A percentile compares a stretch with the other conserved stretches of the same genome.
phyloP scores from a whole-genome alignment of 2,329 filamentous ascomycete genomes.

The Beauveria scarabaeidicola region DNA sequence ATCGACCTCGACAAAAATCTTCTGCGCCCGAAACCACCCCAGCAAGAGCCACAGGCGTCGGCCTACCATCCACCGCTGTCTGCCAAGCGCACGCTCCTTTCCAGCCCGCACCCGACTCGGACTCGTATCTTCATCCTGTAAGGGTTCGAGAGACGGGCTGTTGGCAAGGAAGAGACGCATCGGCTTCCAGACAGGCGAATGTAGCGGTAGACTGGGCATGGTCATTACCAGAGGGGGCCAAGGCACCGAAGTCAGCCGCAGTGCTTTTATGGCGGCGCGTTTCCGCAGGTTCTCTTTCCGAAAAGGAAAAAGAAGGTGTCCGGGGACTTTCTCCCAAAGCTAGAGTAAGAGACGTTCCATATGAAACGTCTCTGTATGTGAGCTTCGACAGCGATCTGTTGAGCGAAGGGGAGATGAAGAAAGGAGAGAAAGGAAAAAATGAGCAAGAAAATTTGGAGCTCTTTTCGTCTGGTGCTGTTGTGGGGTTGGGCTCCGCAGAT shows the following conservation, averaged over 20 bases:
- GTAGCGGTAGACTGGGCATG: conserved; percentile 36
- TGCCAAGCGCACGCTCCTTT: conserved; percentile 21
- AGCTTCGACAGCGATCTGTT: conserved; percentile 99
- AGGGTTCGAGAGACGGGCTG: conserved; percentile 33
- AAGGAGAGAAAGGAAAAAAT: conserved; percentile 19
- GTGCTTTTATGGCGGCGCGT: conserved; percentile 99
- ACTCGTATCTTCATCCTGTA: conserved; percentile 86
- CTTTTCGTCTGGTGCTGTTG: neutral
- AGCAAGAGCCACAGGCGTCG: conserved; percentile 41
- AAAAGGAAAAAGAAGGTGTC: conserved; percentile 52
- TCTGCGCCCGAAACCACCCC: conserved; percentile 38
- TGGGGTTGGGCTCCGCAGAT: conserved; percentile 11
- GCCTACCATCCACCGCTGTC: conserved; percentile 30
- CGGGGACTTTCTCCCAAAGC: conserved; percentile 99
- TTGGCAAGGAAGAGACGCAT: conserved; percentile 17
- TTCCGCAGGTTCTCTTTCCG: conserved; percentile 61
- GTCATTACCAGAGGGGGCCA: conserved; percentile 36
- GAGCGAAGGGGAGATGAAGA: conserved; percentile 73
- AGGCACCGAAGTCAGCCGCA: conserved; percentile 73
- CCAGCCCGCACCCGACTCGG: conserved; percentile 34
- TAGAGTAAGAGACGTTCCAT: conserved; percentile 19
- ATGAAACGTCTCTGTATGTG: conserved; percentile 63
- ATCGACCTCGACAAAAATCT: conserved; percentile 83
- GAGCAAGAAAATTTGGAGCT: conserved; percentile 11
- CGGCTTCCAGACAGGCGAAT: conserved; percentile 22